Base-by-base conservation (phyloP, 257 asterid species). In the Haberlea rhodopensis region DNA sequence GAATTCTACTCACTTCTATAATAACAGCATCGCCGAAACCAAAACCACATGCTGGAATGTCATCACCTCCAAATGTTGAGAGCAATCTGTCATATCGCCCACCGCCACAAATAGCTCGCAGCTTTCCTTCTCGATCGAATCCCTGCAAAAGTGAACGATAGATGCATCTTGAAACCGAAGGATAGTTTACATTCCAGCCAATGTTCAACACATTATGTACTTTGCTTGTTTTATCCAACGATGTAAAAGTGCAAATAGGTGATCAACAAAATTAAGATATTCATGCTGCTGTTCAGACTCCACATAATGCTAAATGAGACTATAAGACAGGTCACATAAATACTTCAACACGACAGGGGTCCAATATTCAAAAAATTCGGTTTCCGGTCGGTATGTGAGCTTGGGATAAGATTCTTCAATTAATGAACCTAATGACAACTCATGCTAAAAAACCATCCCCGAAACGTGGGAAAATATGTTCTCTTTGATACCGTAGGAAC, bases 11-110 rank as follows among this genome's bases (percentile, higher is more conserved):
- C 71, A 92, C 99, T 84, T 94, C 99, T n/a, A 90, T 55, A 69
- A 94, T 83, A 48, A 94, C 99, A 27, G 99, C 99, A 79, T 94
- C 99, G 20, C 97, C 99, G 65, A 89, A 89, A 72, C 99, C 99
- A 81, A 89, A 92, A 65, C 99, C 99, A 80, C 99, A 92, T 60
- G 99, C 97, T 45, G 99, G 96, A 68, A 87, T 48, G 68, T 89
- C 97, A 63, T 92, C 95, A 22, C 97, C 97, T 71, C 97, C 97
- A 51, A 87, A 92, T 21, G 95, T 87, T 60, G 97, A 89, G 48
- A 92, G 89, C 69, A 92, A 74, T 21, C 73, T 75, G 77, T 92
- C 99, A 72, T 92, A 92, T 57, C 99, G 79, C 28, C 99, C 99
- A 60, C 97, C 97, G 11, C 99, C 99, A 84, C 99, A 94, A 63